Percentiles rank a stretch among this genome's conserved stretches.
Evolutionary conservation across 352 stramenopile genomes (phyloP).

Genomic region (Globisporangium ultimum): DNA sequence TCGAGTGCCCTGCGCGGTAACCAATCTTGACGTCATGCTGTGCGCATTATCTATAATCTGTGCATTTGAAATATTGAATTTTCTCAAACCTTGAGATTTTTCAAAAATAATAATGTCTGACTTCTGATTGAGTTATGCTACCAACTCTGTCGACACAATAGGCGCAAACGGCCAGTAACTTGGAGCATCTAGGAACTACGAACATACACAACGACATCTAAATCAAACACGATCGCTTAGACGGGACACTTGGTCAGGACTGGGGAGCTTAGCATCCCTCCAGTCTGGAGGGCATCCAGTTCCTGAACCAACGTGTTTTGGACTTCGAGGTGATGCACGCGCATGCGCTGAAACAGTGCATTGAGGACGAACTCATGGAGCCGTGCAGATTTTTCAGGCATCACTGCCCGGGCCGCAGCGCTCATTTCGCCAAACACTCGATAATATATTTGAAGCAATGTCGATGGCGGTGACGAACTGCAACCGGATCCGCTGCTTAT

Average conservation of each 20-base stretch:
- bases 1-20: background rate
- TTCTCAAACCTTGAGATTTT: no score
- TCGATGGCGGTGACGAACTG: background rate
- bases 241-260: background rate
- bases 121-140: no score
- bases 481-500: background rate
- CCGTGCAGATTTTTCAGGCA: background rate
- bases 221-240: background rate
- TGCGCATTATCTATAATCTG: no score
- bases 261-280: background rate
- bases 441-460: background rate
- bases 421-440: background rate
- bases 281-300: background rate
- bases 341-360: constrained; percentile 1
- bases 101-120: no score
- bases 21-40: no score
- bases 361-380: constrained; percentile 11
- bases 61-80: no score
- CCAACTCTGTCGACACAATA: no score
- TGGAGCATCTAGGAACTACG: background rate
- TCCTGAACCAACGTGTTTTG: background rate
- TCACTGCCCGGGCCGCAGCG: background rate
- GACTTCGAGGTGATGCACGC: background rate
- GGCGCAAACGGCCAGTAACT: background rate
- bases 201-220: no score